phyloP scores from a whole-genome alignment of 2,329 filamentous ascomycete genomes.

The Ophiocordyceps polyrhachis-furcata region DNA sequence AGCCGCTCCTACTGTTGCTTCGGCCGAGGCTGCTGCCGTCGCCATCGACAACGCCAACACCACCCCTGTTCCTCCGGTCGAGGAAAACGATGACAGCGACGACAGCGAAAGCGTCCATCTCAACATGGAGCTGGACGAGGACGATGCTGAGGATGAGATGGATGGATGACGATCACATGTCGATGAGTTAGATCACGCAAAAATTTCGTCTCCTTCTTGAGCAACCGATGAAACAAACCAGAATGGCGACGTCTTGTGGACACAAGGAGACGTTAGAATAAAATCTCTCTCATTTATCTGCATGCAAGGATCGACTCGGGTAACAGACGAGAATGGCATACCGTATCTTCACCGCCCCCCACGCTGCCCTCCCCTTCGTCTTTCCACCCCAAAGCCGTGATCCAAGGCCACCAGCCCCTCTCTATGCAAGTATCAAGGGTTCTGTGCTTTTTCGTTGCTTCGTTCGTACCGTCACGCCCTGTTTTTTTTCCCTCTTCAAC shows the following conservation, averaged over 20 bases:
- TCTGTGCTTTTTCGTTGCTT: background rate
- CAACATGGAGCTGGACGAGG: constrained; percentile 39
- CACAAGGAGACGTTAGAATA: background rate
- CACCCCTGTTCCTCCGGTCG: constrained; percentile 2
- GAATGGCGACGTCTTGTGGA: background rate
- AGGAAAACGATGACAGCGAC: constrained; percentile 28
- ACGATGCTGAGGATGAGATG: constrained; percentile 18
- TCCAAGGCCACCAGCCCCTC: background rate
- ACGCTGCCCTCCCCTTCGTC: background rate
- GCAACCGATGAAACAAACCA: background rate
- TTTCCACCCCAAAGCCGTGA: background rate
- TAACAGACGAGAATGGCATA: background rate
- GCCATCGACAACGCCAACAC: no score
- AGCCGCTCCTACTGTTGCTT: background rate
- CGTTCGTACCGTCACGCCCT: background rate
- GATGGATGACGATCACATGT: constrained; percentile 5
- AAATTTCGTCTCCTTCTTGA: background rate
- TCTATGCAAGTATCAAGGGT: background rate
- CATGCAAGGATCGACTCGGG: background rate
- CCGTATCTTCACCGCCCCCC: background rate
- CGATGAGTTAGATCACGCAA: background rate
- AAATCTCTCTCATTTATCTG: background rate
- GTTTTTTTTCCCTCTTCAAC: background rate
- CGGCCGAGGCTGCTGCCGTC: background rate
- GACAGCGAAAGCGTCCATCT: constrained; percentile 38